A percentile compares a stretch with the other conserved stretches of the same genome.
Evolutionary conservation across 768 basidiomycete genomes (phyloP).

Genomic region (Phallus indusiatus): DNA sequence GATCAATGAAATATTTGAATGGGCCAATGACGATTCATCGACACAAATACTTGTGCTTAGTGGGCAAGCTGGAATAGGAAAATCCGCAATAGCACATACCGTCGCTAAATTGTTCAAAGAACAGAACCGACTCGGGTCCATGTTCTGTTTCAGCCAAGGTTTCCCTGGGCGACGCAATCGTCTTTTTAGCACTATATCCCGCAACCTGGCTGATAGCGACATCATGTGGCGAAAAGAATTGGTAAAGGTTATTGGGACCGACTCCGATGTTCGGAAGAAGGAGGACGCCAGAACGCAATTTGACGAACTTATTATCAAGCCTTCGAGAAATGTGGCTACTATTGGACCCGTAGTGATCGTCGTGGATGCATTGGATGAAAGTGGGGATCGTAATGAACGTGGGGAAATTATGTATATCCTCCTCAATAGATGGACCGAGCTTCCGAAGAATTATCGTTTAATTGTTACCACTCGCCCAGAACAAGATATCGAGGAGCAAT

Average conservation of each 20-base stretch:
- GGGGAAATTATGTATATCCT: conserved; percentile 17
- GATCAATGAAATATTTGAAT: conserved; percentile 13
- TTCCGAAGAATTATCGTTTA: conserved; percentile 24
- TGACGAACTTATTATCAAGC: conserved; percentile 10
- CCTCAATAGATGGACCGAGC: conserved; percentile 4
- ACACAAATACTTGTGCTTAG: conserved; percentile 20
- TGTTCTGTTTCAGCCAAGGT: conserved; percentile 23
- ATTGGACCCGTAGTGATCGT: conserved; percentile 19
- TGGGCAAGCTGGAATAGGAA: conserved; percentile 28
- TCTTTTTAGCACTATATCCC: conserved; percentile 25
- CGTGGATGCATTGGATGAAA: conserved; percentile 30
- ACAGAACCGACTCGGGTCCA: conserved; percentile 21
- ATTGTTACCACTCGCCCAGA: conserved; percentile 25
- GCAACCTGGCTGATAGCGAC: conserved; percentile 19
- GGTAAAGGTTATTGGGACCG: neutral
- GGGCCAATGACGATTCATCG: conserved; percentile 11
- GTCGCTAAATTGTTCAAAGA: conserved; percentile 19
- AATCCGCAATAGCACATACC: conserved; percentile 27
- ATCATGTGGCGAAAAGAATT: neutral
- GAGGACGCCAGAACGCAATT: conserved; percentile 12
- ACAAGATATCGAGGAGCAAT: conserved; percentile 16
- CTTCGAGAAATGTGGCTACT: neutral
- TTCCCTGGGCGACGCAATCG: conserved; percentile 14
- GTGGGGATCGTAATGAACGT: conserved; percentile 10
- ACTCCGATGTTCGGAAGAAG: conserved; percentile 3